Evolutionary conservation across 192 early-diverging fungal species (phyloP).

Genomic region (Rhizoclosmatium sp.): DNA sequence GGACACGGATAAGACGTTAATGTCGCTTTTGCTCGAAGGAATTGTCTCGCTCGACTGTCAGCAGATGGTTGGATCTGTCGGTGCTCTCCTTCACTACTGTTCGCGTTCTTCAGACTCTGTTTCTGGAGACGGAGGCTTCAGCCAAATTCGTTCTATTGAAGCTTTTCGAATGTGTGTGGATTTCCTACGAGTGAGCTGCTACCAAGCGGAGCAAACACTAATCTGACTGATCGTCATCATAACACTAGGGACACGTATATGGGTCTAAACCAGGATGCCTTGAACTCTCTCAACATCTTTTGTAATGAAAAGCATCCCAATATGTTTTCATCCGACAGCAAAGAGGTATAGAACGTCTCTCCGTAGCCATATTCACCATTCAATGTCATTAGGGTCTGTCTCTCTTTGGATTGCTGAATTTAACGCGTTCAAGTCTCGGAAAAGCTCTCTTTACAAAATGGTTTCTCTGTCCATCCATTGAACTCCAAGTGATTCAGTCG

Average conservation of each 20-base stretch:
- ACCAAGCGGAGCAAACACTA: neutral
- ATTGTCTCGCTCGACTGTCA: conserved; percentile 45
- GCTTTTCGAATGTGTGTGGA: conserved; percentile 46
- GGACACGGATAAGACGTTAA: conserved; percentile 16
- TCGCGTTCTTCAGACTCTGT: neutral
- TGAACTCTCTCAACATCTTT: conserved; percentile 85
- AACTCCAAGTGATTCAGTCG: conserved; percentile 51
- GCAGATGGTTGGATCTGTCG: conserved; percentile 58
- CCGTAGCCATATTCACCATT: conserved; percentile 58
- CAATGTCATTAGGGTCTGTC: neutral
- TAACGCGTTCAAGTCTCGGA: conserved; percentile 68
- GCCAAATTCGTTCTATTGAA: conserved; percentile 41
- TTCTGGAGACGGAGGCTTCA: conserved; percentile 29
- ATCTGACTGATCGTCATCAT: neutral
- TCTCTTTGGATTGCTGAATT: conserved; percentile 66
- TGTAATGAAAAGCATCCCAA: conserved; percentile 81
- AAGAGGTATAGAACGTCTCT: conserved; percentile 73
- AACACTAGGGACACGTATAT: conserved; percentile 43
- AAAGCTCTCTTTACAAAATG: conserved; percentile 67
- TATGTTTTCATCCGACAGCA: conserved; percentile 72
- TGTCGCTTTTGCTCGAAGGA: conserved; percentile 44
- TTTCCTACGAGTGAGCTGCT: neutral
- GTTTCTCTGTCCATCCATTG: conserved; percentile 69
- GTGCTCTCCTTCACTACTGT: conserved; percentile 46
- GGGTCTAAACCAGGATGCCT: conserved; percentile 65